Evolutionary conservation across 108 stramenopile species (phyloP).

Genomic region (Cyclotella baltica): DNA sequence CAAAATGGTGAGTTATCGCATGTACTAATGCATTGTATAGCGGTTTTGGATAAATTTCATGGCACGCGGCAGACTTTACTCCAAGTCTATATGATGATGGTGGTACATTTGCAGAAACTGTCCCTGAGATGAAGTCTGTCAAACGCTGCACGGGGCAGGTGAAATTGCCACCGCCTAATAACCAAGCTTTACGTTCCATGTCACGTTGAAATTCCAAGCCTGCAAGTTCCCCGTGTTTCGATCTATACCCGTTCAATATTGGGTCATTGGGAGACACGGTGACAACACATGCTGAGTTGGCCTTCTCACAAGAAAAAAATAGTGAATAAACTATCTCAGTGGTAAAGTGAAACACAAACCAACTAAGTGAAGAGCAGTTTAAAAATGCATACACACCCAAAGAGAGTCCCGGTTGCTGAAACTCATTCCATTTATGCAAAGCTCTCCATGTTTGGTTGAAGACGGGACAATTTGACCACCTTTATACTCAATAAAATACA

Average conservation of each 20-base stretch:
- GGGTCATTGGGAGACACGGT: conserved; percentile 84
- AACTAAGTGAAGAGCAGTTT: too few species aligned
- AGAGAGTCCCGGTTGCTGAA: conserved; percentile 86
- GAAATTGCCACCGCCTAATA: conserved; percentile 83
- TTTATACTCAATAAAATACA: conserved; percentile 45
- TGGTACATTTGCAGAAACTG: conserved; percentile 69
- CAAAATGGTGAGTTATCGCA: conserved; percentile 83
- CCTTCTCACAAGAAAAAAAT: too few species aligned
- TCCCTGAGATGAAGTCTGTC: conserved; percentile 83
- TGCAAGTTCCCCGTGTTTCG: conserved; percentile 69
- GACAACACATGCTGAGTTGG: conserved; percentile 95
- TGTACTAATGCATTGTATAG: conserved; percentile 77
- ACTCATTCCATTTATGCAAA: conserved; percentile 97
- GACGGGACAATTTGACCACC: conserved; percentile 94
- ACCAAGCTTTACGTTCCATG: conserved; percentile 87
- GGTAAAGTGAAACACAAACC: too few species aligned
- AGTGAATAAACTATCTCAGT: too few species aligned
- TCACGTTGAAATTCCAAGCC: conserved; percentile 87
- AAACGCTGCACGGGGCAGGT: conserved; percentile 92
- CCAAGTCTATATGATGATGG: conserved; percentile 92
- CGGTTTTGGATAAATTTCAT: conserved; percentile 88
- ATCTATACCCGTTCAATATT: conserved; percentile 73
- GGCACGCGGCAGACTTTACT: conserved; percentile 82
- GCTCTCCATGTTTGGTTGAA: conserved; percentile 80
- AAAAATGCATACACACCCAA: too few species aligned